Evolutionary conservation across 2,329 filamentous ascomycete species (phyloP).

Genomic region (Trichoderma cornu-damae): DNA sequence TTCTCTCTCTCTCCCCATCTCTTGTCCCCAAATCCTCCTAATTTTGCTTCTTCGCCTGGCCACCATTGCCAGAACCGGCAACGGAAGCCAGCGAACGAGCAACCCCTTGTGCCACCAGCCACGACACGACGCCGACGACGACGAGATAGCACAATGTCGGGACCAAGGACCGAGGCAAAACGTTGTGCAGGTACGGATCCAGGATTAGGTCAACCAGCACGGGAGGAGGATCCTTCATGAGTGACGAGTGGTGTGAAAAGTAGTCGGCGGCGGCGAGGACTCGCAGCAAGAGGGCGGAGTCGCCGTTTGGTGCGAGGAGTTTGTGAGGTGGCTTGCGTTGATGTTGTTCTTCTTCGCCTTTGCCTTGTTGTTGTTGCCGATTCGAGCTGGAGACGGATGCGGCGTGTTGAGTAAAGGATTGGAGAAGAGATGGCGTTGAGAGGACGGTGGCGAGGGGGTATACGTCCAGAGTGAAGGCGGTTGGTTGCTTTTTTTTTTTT

Average conservation of each 20-base stretch:
- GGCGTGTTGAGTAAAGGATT: slow-evolving; percentile 58
- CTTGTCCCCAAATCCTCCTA: slow-evolving; percentile 13
- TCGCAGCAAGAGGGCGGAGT: slow-evolving; percentile 64
- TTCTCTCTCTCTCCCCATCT: neutral
- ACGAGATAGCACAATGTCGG: slow-evolving; percentile 66
- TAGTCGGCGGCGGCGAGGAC: slow-evolving; percentile 78
- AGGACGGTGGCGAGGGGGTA: slow-evolving; percentile 59
- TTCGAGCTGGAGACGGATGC: slow-evolving; percentile 16
- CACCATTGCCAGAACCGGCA: slow-evolving; percentile 23
- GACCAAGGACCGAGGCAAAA: slow-evolving; percentile 71
- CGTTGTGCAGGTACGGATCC: slow-evolving; percentile 76
- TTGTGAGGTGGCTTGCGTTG: neutral
- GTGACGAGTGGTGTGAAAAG: slow-evolving; percentile 64
- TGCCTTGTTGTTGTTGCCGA: neutral
- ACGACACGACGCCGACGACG: slow-evolving; percentile 50
- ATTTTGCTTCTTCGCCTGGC: slow-evolving; percentile 37
- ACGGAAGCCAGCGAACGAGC: slow-evolving; percentile 28
- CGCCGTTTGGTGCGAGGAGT: slow-evolving; percentile 13
- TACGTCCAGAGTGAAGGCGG: slow-evolving; percentile 65
- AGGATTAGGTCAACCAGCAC: slow-evolving; percentile 79
- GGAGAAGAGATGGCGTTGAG: slow-evolving; percentile 55
- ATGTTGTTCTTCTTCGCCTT: no score
- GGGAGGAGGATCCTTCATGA: slow-evolving; percentile 70
- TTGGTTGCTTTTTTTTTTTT: slow-evolving; percentile 82
- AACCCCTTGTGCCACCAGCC: slow-evolving; percentile 39